Conservation (phyloP, 768 basidiomycete species). For the Auricularia auricula-judae region DNA sequence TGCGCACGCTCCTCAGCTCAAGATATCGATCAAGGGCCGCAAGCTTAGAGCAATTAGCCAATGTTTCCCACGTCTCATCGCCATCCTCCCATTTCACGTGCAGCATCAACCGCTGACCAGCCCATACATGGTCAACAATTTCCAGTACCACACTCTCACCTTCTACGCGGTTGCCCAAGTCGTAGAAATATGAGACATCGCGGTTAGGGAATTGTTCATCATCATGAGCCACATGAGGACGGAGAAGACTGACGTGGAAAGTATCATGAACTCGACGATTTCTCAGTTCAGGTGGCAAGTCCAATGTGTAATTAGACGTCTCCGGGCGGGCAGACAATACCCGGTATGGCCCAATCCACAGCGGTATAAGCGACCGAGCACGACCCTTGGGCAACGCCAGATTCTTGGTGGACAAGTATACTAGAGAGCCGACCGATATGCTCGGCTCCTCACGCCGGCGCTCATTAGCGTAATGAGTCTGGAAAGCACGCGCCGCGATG, state of each 20-base stretch:
- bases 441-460: neutral
- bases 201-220: slow-evolving; percentile 10
- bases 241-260: slow-evolving; percentile 9
- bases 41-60: slow-evolving; percentile 15
- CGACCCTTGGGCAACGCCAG: slow-evolving; percentile 20
- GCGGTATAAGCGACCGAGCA: slow-evolving; percentile 24
- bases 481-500: slow-evolving; percentile 19
- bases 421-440: neutral
- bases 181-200: slow-evolving; percentile 17
- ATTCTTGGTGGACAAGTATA: slow-evolving; percentile 26
- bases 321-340: slow-evolving; percentile 11
- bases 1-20: slow-evolving; percentile 7
- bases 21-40: slow-evolving; percentile 22
- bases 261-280: slow-evolving; percentile 12
- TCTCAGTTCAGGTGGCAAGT: slow-evolving; percentile 18
- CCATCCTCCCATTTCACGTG: slow-evolving; percentile 22
- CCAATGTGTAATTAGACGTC: slow-evolving; percentile 12
- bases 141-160: slow-evolving; percentile 29
- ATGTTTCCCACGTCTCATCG: slow-evolving; percentile 25
- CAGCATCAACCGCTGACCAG: slow-evolving; percentile 10
- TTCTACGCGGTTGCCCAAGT: slow-evolving; percentile 22
- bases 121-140: slow-evolving; percentile 15
- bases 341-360: slow-evolving; percentile 24
- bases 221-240: slow-evolving; percentile 5
- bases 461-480: slow-evolving; percentile 2